Conservation (phyloP, 306 rosid species). For the Dalbergia cultrata region DNA sequence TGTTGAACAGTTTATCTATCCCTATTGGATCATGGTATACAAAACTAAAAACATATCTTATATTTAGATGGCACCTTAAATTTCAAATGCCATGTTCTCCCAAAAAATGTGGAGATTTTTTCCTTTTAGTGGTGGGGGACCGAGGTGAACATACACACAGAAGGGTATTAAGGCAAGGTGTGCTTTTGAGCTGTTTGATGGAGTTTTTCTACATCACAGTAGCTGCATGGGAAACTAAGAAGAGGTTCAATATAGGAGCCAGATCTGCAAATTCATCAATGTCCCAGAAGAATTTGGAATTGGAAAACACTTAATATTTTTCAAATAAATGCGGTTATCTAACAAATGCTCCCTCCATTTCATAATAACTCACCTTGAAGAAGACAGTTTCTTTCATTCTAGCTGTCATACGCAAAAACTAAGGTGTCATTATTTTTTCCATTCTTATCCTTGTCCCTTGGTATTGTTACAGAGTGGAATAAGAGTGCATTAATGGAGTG, state of each 20-base stretch:
- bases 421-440: no score
- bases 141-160: background rate
- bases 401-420: no score
- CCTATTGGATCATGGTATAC: background rate
- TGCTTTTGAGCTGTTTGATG: background rate
- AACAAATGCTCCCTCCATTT: no score
- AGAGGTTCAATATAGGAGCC: background rate
- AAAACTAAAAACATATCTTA: background rate
- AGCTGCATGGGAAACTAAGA: background rate
- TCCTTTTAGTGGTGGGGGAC: background rate
- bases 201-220: background rate
- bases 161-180: background rate
- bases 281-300: background rate
- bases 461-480: no score
- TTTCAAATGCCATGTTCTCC: conserved; percentile 6
- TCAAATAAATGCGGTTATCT: background rate
- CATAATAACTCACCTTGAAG: no score
- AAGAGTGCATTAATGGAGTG: no score
- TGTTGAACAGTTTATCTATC: conserved; percentile 7
- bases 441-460: no score
- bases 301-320: conserved; percentile 14
- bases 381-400: no score
- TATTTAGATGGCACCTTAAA: background rate
- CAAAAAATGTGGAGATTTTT: background rate
- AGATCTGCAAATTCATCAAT: background rate